Base-by-base conservation (phyloP, 345 rosid species). In the Salix arbutifolia region DNA sequence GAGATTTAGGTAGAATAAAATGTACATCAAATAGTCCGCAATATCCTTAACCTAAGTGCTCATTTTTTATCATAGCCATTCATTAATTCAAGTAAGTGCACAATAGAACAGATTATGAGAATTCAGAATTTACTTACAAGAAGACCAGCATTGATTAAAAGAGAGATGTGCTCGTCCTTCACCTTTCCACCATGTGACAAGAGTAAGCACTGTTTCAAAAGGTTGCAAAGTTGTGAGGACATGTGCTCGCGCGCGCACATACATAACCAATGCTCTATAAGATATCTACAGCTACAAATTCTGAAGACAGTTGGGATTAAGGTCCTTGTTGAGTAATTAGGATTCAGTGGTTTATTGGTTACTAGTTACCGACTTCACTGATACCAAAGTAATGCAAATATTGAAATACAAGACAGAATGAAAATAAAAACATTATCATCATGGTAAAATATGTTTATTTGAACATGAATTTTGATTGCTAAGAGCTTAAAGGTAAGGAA, bases 91-190 rank as follows among this genome's bases (percentile, higher is more conserved):
- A 79, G 61, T 26, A 58, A 74, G 11, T 7, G 31, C 65, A 77
- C 8, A 52, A 74, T 37, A 13, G 42, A 77, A 75, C 3, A 26
- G 65, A 46, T 12, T 66, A 74, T 21, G 40, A 69, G 42, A 31
- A 23, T 65, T 70, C 53, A 65, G 77, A 73, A 26, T 69, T 72
- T 74, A 81, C 99, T 88, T 88, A 96, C 98, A 74, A 96, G 89
- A 79, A 93, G 88, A 71, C 98, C 97, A 69, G 92, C 90, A 66
- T 91, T 92, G 66, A 94, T 91, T 74, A 96, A 78, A 77, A 88
- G 87, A 67, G 97, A 87, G 73, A 94, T 77, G 77, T 92, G 97
- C 5, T 74, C 85, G 74, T 94, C 97, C 83, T 88, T 88, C 83
- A 93, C 91, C 83, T 77, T 84, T 42, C 97, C 98, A 14, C 95